phyloP scores from a whole-genome alignment of 164 flowering plant genomes.

The Magnolia kwangsiensis region DNA sequence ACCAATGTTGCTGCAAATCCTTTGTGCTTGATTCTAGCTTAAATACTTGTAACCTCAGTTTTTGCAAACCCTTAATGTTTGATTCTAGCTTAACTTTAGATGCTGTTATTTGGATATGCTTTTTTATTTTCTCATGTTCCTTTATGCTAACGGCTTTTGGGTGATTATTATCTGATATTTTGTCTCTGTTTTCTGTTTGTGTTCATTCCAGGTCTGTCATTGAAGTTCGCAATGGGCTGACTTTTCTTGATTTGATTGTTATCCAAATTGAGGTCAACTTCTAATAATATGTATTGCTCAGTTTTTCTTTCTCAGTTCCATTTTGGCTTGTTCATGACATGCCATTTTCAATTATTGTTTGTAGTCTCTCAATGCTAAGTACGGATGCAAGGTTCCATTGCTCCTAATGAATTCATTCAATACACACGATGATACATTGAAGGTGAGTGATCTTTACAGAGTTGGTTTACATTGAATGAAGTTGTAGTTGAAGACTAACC shows the following conservation, averaged over 20 bases:
- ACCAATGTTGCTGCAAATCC: no score
- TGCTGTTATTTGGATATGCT: neutral
- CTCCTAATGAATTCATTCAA: slow-evolving; percentile 94
- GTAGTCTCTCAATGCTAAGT: slow-evolving; percentile 76
- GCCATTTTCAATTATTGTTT: slow-evolving; percentile 12
- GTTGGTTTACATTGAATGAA: neutral
- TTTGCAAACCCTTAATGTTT: neutral
- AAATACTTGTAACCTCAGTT: no score
- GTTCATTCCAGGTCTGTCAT: slow-evolving; percentile 73
- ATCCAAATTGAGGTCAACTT: slow-evolving; percentile 81
- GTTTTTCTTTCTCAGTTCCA: neutral
- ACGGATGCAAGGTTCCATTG: slow-evolving; percentile 91
- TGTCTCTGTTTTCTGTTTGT: neutral
- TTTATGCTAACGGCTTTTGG: neutral
- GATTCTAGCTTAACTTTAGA: neutral
- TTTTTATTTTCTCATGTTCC: neutral
- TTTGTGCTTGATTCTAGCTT: no score
- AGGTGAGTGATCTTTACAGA: slow-evolving; percentile 39
- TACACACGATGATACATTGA: slow-evolving; percentile 83
- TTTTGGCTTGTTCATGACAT: slow-evolving; percentile 7
- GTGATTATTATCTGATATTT: neutral
- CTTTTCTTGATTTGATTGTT: slow-evolving; percentile 93
- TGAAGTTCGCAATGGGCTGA: slow-evolving; percentile 94
- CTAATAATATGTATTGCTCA: neutral
- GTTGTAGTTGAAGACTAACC: neutral